These are phyloP conservation scores for Camellia lanceoleosa DNA, from an alignment of 148 eudicot species.

Conservation along the genomic window DNA sequence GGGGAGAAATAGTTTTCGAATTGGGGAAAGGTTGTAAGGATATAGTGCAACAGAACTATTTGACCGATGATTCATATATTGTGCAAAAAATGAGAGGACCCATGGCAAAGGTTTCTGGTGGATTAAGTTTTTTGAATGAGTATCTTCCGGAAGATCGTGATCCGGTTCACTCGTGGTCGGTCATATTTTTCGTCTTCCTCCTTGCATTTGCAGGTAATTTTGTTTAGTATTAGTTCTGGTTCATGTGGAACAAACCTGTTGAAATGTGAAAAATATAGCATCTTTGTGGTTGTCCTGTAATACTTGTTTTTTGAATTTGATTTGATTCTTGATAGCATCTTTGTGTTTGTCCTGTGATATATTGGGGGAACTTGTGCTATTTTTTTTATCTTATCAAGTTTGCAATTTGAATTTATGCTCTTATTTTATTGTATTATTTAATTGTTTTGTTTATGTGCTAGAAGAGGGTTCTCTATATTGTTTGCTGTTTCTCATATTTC, in stretches of 20 bases:
- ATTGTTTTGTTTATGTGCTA: background rate
- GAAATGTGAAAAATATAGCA: background rate
- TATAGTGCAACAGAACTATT: conserved; percentile 61
- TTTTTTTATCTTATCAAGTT: background rate
- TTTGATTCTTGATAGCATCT: background rate
- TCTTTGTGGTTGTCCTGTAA: background rate
- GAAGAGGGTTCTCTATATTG: background rate
- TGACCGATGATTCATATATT: conserved; percentile 69
- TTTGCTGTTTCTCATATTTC: background rate
- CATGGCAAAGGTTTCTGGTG: conserved; percentile 36
- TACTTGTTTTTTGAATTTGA: background rate
- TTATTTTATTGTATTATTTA: background rate
- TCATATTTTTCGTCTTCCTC: conserved; percentile 58
- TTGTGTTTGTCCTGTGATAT: background rate
- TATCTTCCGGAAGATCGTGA: conserved; percentile 95
- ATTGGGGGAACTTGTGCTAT: background rate
- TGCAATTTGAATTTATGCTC: background rate
- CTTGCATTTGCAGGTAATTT: conserved; percentile 67
- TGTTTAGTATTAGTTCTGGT: background rate
- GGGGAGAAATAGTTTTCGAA: conserved; percentile 81
- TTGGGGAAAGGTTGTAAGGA: conserved; percentile 75
- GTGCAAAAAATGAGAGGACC: conserved; percentile 58
- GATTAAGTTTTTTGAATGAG: conserved; percentile 71
- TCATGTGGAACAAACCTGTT: conserved; percentile 1
- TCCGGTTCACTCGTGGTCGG: conserved; percentile 80